Base-by-base conservation (phyloP, 768 basidiomycete species). In the Myochromella boudieri region DNA sequence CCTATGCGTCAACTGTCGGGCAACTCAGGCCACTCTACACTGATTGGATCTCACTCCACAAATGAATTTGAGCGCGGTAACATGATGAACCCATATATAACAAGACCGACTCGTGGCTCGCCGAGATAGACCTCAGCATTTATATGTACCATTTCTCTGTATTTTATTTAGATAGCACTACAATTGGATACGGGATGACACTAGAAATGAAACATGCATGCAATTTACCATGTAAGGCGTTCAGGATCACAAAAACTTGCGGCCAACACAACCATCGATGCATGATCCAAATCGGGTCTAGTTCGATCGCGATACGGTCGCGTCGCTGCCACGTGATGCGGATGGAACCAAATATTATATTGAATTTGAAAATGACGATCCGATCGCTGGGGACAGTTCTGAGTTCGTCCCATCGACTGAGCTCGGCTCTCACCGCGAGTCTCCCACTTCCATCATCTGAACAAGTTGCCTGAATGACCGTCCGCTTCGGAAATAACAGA, bases 401-500 rank as follows among this genome's bases (percentile, higher is more conserved):
- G n/a, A n/a, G n/a, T n/a, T n/a, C n/a, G n/a, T n/a, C n/a, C n/a
- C n/a, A n/a, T n/a, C n/a, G n/a, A n/a, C n/a, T n/a, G n/a, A n/a
- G n/a, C n/a, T n/a, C n/a, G n/a, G n/a, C n/a, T n/a, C n/a, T n/a
- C n/a, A n/a, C n/a, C n/a, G n/a, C n/a, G n/a, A n/a, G n/a, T n/a
- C n/a, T n/a, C n/a, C n/a, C n/a, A n/a, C n/a, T n/a, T n/a, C n/a
- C n/a, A n/a, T n/a, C n/a, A n/a, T n/a, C n/a, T n/a, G n/a, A n/a
- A n/a, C n/a, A n/a, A n/a, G n/a, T n/a, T n/a, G 52, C 36, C 51
- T 34, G 54, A 45, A 85, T 85, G 83, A 84, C 83, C 24, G 69
- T 84, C 33, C 74, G 78, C 49, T 85, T 85, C 64, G 71, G 68
- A 49, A 80, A 80, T 37, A 56, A 78, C 60, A 74, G 84, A 60